Conservation (phyloP, 106 monocot species). For the Platanthera guangdongensis region DNA sequence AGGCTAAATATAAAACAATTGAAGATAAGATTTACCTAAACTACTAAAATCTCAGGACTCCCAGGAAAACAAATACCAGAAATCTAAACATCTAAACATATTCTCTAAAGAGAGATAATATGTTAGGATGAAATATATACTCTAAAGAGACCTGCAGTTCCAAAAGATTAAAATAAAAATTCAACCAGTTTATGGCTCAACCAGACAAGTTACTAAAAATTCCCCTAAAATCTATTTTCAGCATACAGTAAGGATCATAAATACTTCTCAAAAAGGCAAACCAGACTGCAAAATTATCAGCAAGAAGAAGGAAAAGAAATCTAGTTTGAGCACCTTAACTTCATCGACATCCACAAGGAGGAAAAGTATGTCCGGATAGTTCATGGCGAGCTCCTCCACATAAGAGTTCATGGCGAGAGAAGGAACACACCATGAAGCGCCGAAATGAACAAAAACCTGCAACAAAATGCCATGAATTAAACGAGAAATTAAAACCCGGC, state of each 20-base stretch:
- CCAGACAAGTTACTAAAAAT: background rate
- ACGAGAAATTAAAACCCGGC: background rate
- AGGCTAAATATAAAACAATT: background rate
- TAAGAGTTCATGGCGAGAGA: conserved; percentile 76
- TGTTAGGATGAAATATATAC: too few relatives aligned
- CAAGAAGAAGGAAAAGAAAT: background rate
- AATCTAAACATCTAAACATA: background rate
- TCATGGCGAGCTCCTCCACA: conserved; percentile 57
- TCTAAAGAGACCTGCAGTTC: too few relatives aligned
- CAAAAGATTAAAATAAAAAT: too few relatives aligned
- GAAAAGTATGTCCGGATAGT: conserved; percentile 43
- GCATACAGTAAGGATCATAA: background rate
- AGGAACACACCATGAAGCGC: conserved; percentile 81
- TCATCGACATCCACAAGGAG: conserved; percentile 81
- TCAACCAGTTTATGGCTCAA: background rate
- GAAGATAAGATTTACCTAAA: too few relatives aligned
- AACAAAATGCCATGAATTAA: background rate
- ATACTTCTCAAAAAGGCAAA: background rate
- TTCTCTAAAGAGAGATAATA: too few relatives aligned
- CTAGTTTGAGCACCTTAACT: conserved; percentile 38
- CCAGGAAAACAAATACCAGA: background rate
- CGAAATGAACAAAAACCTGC: conserved; percentile 74
- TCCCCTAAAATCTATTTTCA: background rate
- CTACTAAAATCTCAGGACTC: background rate
- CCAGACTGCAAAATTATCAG: background rate